Evolutionary conservation across 371 early-diverging fungal genomes (phyloP).

Genomic region (Mucor racemosus): DNA sequence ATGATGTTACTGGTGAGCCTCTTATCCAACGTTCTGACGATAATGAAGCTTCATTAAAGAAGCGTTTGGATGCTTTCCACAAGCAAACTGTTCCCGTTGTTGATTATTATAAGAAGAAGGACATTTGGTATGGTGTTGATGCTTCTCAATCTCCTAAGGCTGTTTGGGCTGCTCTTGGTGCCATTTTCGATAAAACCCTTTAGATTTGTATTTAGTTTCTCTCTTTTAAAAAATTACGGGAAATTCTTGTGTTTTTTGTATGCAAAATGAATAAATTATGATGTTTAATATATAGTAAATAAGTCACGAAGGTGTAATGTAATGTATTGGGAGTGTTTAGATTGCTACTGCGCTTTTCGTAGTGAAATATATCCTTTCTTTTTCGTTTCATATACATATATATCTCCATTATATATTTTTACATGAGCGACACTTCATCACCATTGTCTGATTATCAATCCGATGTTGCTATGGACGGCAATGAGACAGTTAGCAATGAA

Average conservation of each 20-base stretch:
- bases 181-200: slow-evolving; percentile 79
- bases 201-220: slow-evolving; percentile 41
- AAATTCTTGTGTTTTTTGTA: slow-evolving; percentile 2
- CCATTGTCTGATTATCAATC: slow-evolving; percentile 3
- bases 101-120: slow-evolving; percentile 93
- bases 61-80: slow-evolving; percentile 95
- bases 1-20: slow-evolving; percentile 97
- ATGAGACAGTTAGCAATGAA: slow-evolving; percentile 14
- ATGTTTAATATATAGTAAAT: background rate
- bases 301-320: too few relatives aligned
- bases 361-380: background rate
- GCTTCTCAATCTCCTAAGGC: slow-evolving; percentile 88
- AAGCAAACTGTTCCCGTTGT: slow-evolving; percentile 97
- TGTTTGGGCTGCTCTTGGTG: slow-evolving; percentile 91
- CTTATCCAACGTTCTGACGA: slow-evolving; percentile 98
- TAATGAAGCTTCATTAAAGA: slow-evolving; percentile 92
- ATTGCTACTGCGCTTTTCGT: too few relatives aligned
- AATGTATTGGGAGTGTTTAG: too few relatives aligned
- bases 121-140: slow-evolving; percentile 92
- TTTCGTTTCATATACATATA: background rate
- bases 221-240: background rate
- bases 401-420: background rate
- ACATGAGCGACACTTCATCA: slow-evolving; percentile 13
- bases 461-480: background rate
- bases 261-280: slow-evolving; percentile 1